Evolutionary conservation across 108 stramenopile species (phyloP).

Genomic region (Discostella stelligeroides): DNA sequence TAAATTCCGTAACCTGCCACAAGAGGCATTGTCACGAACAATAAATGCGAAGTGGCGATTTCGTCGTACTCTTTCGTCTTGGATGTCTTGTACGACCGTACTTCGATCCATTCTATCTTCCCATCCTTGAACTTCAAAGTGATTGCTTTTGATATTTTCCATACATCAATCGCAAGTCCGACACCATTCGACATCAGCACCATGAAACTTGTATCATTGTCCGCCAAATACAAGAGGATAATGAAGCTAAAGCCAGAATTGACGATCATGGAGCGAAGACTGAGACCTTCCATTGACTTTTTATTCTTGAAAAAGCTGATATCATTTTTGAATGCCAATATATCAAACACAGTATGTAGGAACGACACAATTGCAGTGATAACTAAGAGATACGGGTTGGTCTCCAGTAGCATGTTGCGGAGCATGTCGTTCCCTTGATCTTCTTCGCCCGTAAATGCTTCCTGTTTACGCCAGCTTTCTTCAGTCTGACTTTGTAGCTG

Average conservation of each 20-base stretch:
- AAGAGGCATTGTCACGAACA: constrained; percentile 71
- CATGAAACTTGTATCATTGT: constrained; percentile 83
- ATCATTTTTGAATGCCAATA: constrained; percentile 88
- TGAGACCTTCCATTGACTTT: constrained; percentile 78
- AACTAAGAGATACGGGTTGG: constrained; percentile 64
- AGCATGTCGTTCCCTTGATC: constrained; percentile 51
- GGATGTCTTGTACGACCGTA: constrained; percentile 49
- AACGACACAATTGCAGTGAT: constrained; percentile 65
- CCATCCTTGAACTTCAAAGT: constrained; percentile 48
- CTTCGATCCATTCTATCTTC: constrained; percentile 64
- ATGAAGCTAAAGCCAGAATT: constrained; percentile 76
- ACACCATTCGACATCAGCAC: constrained; percentile 64
- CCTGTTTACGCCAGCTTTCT: constrained; percentile 56
- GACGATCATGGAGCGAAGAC: constrained; percentile 67
- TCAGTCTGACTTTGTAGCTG: constrained; percentile 67
- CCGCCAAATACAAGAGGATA: constrained; percentile 78
- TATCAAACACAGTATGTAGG: constrained; percentile 82
- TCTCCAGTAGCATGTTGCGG: constrained; percentile 62
- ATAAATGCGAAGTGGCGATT: constrained; percentile 45
- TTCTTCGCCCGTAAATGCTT: constrained; percentile 59
- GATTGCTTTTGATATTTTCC: constrained; percentile 75
- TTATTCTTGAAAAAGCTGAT: constrained; percentile 83
- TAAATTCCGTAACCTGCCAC: constrained; percentile 73
- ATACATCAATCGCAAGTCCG: constrained; percentile 78
- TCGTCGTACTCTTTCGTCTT: constrained; percentile 81